A percentile compares a stretch with the other conserved stretches of the same genome.
Conservation (phyloP, 129 eudicot genomes). For the Flaveria brownii region DNA sequence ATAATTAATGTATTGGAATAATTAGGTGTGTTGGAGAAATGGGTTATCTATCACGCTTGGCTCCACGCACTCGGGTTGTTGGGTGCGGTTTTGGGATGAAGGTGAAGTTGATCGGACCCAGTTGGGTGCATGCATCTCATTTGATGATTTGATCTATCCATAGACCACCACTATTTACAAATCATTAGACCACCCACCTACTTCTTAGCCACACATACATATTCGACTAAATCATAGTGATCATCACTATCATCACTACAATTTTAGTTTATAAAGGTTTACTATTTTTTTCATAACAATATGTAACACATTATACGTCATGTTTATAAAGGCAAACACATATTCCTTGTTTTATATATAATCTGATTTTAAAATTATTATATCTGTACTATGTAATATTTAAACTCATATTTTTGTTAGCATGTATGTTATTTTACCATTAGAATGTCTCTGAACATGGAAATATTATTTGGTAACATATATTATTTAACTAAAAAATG, state of each 20-base stretch:
- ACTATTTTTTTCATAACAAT: neutral
- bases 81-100: constrained; percentile 23
- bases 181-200: constrained; percentile 29
- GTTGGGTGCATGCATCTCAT: constrained; percentile 39
- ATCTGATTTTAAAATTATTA: too few relatives aligned
- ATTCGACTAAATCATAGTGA: constrained; percentile 13
- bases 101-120: constrained; percentile 26
- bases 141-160: constrained; percentile 21
- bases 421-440: too few relatives aligned
- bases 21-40: constrained; percentile 13
- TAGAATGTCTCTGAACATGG: too few relatives aligned
- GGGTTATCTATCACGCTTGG: constrained; percentile 32
- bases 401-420: too few relatives aligned
- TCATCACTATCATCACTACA: neutral
- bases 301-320: too few relatives aligned
- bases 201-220: constrained; percentile 21
- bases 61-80: constrained; percentile 31
- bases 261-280: neutral
- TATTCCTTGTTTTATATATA: too few relatives aligned
- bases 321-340: too few relatives aligned
- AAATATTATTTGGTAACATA: too few relatives aligned
- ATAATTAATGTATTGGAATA: constrained; percentile 2
- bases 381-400: too few relatives aligned
- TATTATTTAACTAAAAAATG: too few relatives aligned
- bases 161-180: constrained; percentile 15